Conservation (phyloP, 352 stramenopile genomes). For the Phytophthora crassamura region DNA sequence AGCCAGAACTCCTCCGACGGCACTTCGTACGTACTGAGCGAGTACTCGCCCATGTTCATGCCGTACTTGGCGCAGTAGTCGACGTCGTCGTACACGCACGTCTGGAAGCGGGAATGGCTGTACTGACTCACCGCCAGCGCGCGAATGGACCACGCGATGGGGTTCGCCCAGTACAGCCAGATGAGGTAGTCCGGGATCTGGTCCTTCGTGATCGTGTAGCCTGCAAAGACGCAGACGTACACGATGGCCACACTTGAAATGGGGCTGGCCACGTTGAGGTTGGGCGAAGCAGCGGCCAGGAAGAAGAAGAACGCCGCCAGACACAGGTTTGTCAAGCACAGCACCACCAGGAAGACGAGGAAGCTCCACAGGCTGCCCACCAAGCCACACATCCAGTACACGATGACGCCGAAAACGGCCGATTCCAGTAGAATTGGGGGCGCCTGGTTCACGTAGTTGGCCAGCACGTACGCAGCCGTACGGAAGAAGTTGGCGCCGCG, state of each 20-base stretch:
- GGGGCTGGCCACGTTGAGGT: constrained; percentile 43
- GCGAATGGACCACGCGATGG: constrained; percentile 42
- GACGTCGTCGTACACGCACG: constrained; percentile 27
- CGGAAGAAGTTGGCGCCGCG: constrained; percentile 24
- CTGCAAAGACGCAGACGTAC: constrained; percentile 39
- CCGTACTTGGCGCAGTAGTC: constrained; percentile 37
- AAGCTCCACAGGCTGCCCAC: constrained; percentile 5
- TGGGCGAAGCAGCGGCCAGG: constrained; percentile 23
- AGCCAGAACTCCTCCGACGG: constrained; percentile 30
- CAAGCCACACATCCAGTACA: constrained; percentile 80
- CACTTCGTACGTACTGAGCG: constrained; percentile 35
- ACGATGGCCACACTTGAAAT: constrained; percentile 41
- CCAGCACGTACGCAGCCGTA: constrained; percentile 13
- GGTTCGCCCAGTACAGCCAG: constrained; percentile 58
- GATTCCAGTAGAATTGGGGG: constrained; percentile 17
- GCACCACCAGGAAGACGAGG: constrained; percentile 43
- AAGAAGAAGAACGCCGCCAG: constrained; percentile 44
- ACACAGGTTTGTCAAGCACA: constrained; percentile 55
- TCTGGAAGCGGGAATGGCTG: constrained; percentile 13
- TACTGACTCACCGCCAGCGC: constrained; percentile 40
- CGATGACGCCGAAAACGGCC: constrained; percentile 68
- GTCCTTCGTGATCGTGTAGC: constrained; percentile 40
- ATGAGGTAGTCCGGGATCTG: constrained; percentile 37
- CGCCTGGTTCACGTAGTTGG: neutral
- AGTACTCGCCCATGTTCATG: constrained; percentile 32